These are phyloP conservation scores for Sinapis alba DNA, from an alignment of 441 rosid genomes.

Conservation along the genomic window DNA sequence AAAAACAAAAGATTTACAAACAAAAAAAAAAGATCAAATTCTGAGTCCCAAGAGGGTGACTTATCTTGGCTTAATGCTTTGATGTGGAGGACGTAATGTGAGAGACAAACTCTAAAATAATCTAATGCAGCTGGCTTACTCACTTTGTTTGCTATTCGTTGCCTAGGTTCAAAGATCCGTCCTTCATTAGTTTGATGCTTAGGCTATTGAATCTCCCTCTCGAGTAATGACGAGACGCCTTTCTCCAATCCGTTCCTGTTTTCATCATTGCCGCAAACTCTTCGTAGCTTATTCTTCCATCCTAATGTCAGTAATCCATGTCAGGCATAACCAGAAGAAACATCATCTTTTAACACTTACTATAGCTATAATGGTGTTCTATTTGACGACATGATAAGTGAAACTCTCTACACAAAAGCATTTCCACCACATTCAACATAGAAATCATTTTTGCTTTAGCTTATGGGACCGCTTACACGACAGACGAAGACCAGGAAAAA, in stretches of 20 bases:
- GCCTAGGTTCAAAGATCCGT: slow-evolving; percentile 92
- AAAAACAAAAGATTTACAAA: slow-evolving; percentile 37
- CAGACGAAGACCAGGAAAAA: slow-evolving; percentile 21
- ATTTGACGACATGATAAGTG: background rate
- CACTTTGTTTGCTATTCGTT: slow-evolving; percentile 37
- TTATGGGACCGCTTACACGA: slow-evolving; percentile 33
- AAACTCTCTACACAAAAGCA: background rate
- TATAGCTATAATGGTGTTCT: slow-evolving; percentile 3
- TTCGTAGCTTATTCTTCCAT: slow-evolving; percentile 90
- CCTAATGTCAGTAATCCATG: slow-evolving; percentile 52
- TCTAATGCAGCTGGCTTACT: slow-evolving; percentile 18
- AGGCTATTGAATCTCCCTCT: slow-evolving; percentile 98
- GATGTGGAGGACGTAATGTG: slow-evolving; percentile 24
- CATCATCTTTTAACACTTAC: background rate
- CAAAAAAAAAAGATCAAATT: slow-evolving; percentile 12
- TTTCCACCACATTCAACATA: background rate
- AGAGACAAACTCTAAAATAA: slow-evolving; percentile 27
- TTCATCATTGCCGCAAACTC: slow-evolving; percentile 99
- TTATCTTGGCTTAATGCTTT: slow-evolving; percentile 33
- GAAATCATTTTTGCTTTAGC: slow-evolving; percentile 20
- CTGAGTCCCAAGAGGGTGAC: slow-evolving; percentile 28
- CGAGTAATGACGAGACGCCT: slow-evolving; percentile 98
- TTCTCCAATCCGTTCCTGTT: slow-evolving; percentile 99
- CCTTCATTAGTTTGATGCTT: slow-evolving; percentile 95
- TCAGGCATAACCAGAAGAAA: slow-evolving; percentile 28